These are phyloP conservation scores for Barnettozyma pratensis DNA, from an alignment of 805 yeast species.

Conservation along the genomic window DNA sequence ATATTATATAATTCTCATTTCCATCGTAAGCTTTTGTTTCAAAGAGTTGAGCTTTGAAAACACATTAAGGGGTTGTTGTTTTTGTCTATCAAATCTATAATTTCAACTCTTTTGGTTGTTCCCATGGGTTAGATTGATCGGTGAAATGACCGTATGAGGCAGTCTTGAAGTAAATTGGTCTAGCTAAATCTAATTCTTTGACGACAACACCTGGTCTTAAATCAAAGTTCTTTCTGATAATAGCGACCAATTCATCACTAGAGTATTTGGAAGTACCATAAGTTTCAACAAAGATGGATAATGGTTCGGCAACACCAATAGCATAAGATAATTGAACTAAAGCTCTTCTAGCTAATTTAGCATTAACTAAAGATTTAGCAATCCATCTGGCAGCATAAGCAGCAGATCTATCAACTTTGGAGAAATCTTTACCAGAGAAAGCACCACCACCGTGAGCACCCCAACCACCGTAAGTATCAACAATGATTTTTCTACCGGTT, in stretches of 20 bases:
- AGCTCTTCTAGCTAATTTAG: constrained; percentile 95
- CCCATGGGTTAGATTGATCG: constrained; percentile 98
- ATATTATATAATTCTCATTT: too few relatives aligned
- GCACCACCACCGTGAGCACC: constrained; percentile 99
- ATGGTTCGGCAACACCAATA: constrained; percentile 99
- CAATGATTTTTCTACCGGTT: constrained; percentile 99
- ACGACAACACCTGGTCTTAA: constrained; percentile 99
- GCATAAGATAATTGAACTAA: constrained; percentile 99
- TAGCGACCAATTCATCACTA: constrained; percentile 84
- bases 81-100: constrained; percentile 32
- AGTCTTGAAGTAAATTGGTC: constrained; percentile 98
- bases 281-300: constrained; percentile 94
- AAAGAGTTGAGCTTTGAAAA: constrained; percentile 10
- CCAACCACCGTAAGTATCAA: constrained; percentile 99
- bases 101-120: constrained; percentile 80
- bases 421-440: constrained; percentile 99
- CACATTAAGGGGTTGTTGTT: neutral
- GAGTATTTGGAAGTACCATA: constrained; percentile 95
- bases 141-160: constrained; percentile 99
- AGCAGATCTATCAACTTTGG: constrained; percentile 99
- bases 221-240: constrained; percentile 92
- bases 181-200: constrained; percentile 92
- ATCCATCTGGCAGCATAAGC: constrained; percentile 99
- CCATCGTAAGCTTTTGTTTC: neutral
- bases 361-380: constrained; percentile 94